A percentile compares a stretch with the other conserved stretches of the same genome.
Conservation (phyloP, 75 land plant species). For the Adiantum capillusveneris region DNA sequence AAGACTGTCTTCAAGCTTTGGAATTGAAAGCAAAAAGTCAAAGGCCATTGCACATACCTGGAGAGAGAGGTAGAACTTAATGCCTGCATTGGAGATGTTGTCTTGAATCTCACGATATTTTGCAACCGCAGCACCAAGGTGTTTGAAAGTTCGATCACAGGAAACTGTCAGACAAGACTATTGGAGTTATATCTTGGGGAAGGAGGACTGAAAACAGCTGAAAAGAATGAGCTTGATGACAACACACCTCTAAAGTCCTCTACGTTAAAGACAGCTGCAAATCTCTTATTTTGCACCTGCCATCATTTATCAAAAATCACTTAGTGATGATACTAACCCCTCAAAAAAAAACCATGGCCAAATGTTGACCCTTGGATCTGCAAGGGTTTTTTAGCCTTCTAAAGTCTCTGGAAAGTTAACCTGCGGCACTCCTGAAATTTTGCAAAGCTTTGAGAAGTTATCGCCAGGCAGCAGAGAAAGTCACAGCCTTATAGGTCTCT, state of each 20-base stretch:
- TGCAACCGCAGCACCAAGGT: constrained; percentile 76
- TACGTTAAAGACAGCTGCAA: constrained; percentile 73
- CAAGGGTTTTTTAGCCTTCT: too few relatives aligned
- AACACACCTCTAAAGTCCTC: constrained; percentile 83
- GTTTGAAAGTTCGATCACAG: constrained; percentile 71
- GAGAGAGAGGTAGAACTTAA: constrained; percentile 92
- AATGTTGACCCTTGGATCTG: too few relatives aligned
- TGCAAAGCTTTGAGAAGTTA: too few relatives aligned
- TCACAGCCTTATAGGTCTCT: too few relatives aligned
- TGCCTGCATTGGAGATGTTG: constrained; percentile 81
- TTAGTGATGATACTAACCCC: too few relatives aligned
- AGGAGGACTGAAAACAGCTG: background rate
- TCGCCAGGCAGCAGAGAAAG: too few relatives aligned
- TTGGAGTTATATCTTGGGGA: too few relatives aligned
- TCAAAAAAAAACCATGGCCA: too few relatives aligned
- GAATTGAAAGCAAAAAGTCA: background rate
- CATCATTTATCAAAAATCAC: too few relatives aligned
- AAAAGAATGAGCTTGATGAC: background rate
- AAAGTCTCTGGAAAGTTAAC: too few relatives aligned
- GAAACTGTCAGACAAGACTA: constrained; percentile 40
- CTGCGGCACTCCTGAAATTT: too few relatives aligned
- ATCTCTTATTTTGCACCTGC: constrained; percentile 87
- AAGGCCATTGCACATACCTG: constrained; percentile 44
- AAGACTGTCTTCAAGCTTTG: too few relatives aligned
- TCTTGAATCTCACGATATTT: constrained; percentile 88